Evolutionary conservation across 805 yeast genomes (phyloP).

Genomic region (Hanseniaspora guilliermondii): DNA sequence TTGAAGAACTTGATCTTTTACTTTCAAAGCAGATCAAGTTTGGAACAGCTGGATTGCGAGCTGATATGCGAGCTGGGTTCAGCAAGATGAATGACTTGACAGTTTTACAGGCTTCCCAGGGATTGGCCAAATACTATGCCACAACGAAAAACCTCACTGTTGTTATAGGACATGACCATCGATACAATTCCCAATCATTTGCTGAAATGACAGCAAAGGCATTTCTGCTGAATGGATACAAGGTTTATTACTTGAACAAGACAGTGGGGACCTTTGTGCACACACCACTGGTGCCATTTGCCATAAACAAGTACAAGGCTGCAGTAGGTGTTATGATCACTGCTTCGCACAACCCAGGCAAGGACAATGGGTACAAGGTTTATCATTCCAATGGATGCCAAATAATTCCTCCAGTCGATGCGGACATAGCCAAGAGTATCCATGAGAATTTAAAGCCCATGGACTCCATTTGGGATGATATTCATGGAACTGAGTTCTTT

Average conservation of each 20-base stretch:
- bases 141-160: slow-evolving; percentile 30
- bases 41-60: slow-evolving; percentile 89
- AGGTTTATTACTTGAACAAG: slow-evolving; percentile 48
- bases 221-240: slow-evolving; percentile 55
- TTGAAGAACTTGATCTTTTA: slow-evolving; percentile 38
- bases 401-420: slow-evolving; percentile 85
- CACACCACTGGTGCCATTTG: slow-evolving; percentile 88
- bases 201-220: slow-evolving; percentile 70
- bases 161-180: slow-evolving; percentile 86
- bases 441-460: slow-evolving; percentile 45
- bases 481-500: slow-evolving; percentile 16
- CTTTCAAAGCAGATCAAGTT: slow-evolving; percentile 55
- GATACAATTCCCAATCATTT: slow-evolving; percentile 65
- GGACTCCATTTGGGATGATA: slow-evolving; percentile 27
- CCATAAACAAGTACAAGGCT: slow-evolving; percentile 50
- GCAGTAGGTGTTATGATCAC: slow-evolving; percentile 86
- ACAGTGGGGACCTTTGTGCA: slow-evolving; percentile 36
- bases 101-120: slow-evolving; percentile 81
- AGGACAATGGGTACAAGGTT: slow-evolving; percentile 88
- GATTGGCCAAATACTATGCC: slow-evolving; percentile 44
- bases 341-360: slow-evolving; percentile 75
- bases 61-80: slow-evolving; percentile 84
- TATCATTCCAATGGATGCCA: slow-evolving; percentile 92
- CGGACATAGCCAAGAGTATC: slow-evolving; percentile 54
- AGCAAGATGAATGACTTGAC: slow-evolving; percentile 81